Evolutionary conservation across 83 land plant species (phyloP).

Genomic region (Larix sibirica): DNA sequence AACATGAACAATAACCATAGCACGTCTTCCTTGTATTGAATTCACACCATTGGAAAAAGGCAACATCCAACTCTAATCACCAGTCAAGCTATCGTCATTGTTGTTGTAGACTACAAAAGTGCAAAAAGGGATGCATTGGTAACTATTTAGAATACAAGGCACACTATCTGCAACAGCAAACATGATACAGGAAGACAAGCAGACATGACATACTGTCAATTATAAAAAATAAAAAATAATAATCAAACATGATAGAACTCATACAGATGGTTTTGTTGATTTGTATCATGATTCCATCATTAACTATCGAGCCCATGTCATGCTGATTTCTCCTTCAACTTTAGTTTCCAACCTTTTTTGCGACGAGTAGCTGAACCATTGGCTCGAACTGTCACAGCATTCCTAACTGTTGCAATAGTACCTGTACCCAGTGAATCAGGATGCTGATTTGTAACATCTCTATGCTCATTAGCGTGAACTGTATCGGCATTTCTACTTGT

Average conservation of each 20-base stretch:
- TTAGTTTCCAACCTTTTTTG: neutral
- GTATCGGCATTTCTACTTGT: neutral
- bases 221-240: slow-evolving; percentile 4
- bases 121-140: too few species aligned
- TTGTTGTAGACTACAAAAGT: too few species aligned
- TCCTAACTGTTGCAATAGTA: neutral
- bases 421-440: neutral
- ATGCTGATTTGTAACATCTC: neutral
- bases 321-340: neutral
- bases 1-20: too few species aligned
- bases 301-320: neutral
- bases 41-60: too few species aligned
- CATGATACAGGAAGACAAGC: too few species aligned
- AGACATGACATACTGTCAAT: too few species aligned
- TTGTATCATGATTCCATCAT: neutral
- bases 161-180: too few species aligned
- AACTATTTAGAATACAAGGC: too few species aligned
- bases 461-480: neutral
- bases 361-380: neutral
- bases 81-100: too few species aligned
- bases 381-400: neutral
- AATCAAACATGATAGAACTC: neutral
- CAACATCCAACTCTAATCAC: too few species aligned
- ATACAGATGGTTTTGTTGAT: neutral
- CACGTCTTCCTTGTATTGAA: too few species aligned